A percentile compares a stretch with the other conserved stretches of the same genome.
Evolutionary conservation across 108 stramenopile genomes (phyloP).

Genomic region (Schizochytrium sp.): DNA sequence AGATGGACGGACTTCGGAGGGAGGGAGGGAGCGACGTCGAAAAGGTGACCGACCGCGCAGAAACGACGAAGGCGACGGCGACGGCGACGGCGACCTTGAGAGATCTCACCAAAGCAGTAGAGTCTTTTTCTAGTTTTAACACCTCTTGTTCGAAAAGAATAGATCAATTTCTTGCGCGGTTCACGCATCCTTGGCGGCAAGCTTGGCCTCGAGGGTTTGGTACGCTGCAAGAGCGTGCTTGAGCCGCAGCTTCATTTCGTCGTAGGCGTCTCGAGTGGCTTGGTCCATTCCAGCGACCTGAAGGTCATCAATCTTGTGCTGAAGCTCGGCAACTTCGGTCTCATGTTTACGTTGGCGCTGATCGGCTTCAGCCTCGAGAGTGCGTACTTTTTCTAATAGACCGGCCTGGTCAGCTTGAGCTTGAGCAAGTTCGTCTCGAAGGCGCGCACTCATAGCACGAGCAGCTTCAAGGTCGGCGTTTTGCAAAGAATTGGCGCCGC

Average conservation of each 20-base stretch:
- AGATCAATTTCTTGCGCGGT: too few relatives aligned
- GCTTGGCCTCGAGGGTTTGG: neutral
- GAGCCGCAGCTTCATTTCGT: neutral
- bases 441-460: neutral
- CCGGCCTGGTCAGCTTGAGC: neutral
- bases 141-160: too few relatives aligned
- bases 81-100: too few relatives aligned
- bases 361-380: neutral
- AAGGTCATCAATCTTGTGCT: neutral
- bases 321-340: neutral
- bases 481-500: neutral
- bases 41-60: too few relatives aligned
- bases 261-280: neutral
- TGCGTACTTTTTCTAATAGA: neutral
- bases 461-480: neutral
- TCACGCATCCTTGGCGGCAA: neutral
- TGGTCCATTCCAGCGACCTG: constrained; percentile 7
- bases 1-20: too few relatives aligned
- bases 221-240: constrained; percentile 1
- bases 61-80: too few relatives aligned
- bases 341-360: neutral
- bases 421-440: neutral
- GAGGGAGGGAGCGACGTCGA: too few relatives aligned
- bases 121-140: too few relatives aligned
- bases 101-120: too few relatives aligned